A percentile compares a stretch with the other conserved stretches of the same genome.
Conservation (phyloP, 495 filamentous ascomycete genomes). For the Pyrenula aspistea region DNA sequence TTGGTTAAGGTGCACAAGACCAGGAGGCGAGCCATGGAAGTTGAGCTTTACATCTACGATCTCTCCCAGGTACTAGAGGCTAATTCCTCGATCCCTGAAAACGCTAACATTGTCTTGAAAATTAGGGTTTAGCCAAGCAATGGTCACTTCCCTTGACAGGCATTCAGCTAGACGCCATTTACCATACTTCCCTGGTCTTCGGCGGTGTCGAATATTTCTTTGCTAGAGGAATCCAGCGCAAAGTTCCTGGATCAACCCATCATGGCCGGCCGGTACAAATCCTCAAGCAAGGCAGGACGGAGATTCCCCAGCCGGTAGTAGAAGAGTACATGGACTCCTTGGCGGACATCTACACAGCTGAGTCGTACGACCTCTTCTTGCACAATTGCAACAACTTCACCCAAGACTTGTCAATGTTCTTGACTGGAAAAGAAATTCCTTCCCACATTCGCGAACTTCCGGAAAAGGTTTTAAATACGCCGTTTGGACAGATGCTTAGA, state of each 20-base stretch:
- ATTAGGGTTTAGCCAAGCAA: constrained; percentile 38
- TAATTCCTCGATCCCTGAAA: neutral
- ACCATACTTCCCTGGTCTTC: constrained; percentile 82
- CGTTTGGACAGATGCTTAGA: constrained; percentile 81
- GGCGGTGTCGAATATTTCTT: constrained; percentile 66
- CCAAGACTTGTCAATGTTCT: constrained; percentile 82
- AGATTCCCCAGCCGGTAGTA: constrained; percentile 72
- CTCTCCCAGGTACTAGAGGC: constrained; percentile 52
- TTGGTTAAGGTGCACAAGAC: too few species aligned
- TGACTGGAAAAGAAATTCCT: constrained; percentile 83
- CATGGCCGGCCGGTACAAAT: constrained; percentile 75
- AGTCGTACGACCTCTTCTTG: constrained; percentile 81
- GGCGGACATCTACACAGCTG: constrained; percentile 67
- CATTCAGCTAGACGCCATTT: constrained; percentile 75
- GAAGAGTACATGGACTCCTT: constrained; percentile 82
- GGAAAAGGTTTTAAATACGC: constrained; percentile 74
- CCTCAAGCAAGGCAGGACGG: constrained; percentile 59
- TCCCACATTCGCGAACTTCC: constrained; percentile 81
- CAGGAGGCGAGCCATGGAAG: constrained; percentile 54
- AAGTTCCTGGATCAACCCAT: constrained; percentile 66
- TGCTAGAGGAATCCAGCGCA: constrained; percentile 68
- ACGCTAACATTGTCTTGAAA: neutral
- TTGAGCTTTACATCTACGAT: constrained; percentile 89
- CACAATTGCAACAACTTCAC: constrained; percentile 99
- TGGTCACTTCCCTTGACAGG: constrained; percentile 43